These are phyloP conservation scores for Rhynchosporium secalis DNA, from an alignment of 2,329 filamentous ascomycete genomes.

Conservation along the genomic window DNA sequence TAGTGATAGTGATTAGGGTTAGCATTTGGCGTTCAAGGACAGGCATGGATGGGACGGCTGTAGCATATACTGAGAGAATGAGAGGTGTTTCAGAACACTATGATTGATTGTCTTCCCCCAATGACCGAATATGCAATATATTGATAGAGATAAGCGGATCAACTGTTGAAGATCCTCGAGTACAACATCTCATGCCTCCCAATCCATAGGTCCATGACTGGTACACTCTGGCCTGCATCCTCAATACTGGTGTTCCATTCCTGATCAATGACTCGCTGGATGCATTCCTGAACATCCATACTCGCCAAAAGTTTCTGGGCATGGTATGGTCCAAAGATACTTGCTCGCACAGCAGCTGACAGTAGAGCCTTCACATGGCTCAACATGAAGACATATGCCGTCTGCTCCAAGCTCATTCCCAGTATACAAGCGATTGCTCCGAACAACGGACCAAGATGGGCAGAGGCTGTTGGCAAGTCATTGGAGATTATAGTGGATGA, in stretches of 20 bases:
- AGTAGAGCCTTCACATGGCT: conserved; percentile 75
- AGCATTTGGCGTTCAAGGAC: conserved; percentile 24
- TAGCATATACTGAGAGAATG: neutral
- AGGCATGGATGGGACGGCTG: conserved; percentile 5
- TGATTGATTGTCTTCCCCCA: neutral
- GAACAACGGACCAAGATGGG: conserved; percentile 70
- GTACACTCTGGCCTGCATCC: conserved; percentile 72
- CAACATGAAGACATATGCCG: conserved; percentile 74
- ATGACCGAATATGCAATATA: neutral
- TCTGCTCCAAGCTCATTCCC: conserved; percentile 59
- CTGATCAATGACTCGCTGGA: conserved; percentile 57
- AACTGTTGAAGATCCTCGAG: conserved; percentile 85
- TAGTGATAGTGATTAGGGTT: conserved; percentile 55
- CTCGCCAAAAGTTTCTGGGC: conserved; percentile 72
- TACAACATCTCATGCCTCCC: conserved; percentile 81
- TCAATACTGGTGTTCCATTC: conserved; percentile 61
- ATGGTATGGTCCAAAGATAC: conserved; percentile 78
- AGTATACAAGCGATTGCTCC: conserved; percentile 66
- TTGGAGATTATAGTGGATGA: conserved; percentile 25
- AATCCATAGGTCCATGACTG: conserved; percentile 79
- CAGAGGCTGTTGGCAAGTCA: conserved; percentile 49
- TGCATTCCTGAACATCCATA: conserved; percentile 54
- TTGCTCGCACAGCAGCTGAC: conserved; percentile 74
- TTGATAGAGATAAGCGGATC: conserved; percentile 16
- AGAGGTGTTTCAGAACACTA: neutral